Evolutionary conservation across 108 stramenopile species (phyloP).

Genomic region (Skeletonema tropicum): DNA sequence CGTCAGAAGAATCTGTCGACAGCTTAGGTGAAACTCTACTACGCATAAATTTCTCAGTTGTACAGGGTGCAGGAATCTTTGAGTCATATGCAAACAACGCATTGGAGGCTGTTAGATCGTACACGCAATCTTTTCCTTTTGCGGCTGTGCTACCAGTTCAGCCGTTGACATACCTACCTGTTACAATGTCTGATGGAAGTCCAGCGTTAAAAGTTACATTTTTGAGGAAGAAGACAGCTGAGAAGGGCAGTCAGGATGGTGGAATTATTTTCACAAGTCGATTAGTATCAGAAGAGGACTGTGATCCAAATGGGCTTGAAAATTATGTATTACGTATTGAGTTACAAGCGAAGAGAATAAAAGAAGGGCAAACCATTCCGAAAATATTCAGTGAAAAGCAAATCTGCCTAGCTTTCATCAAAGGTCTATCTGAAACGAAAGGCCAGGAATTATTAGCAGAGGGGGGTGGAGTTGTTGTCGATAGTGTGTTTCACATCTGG

Average conservation of each 20-base stretch:
- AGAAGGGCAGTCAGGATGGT: constrained; percentile 73
- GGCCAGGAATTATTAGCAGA: constrained; percentile 21
- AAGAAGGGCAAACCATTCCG: constrained; percentile 65
- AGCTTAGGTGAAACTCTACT: constrained; percentile 24
- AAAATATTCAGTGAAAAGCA: constrained; percentile 80
- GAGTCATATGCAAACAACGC: constrained; percentile 20
- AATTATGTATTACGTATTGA: constrained; percentile 44
- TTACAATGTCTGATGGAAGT: constrained; percentile 51
- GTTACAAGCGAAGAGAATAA: constrained; percentile 61
- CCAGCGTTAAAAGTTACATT: constrained; percentile 69
- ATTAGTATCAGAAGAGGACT: constrained; percentile 23
- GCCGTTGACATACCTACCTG: constrained; percentile 76
- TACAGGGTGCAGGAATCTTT: neutral
- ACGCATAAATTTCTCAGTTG: constrained; percentile 41
- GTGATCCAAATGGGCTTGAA: constrained; percentile 16
- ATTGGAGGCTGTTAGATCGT: constrained; percentile 42
- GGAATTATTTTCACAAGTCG: constrained; percentile 67
- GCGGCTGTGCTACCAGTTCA: constrained; percentile 78
- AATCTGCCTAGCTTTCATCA: constrained; percentile 60
- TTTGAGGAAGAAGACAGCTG: constrained; percentile 75
- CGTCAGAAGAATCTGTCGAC: neutral
- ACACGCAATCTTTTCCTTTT: constrained; percentile 77
- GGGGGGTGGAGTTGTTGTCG: constrained; percentile 30
- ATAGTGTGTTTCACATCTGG: constrained; percentile 77
- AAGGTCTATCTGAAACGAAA: constrained; percentile 48